A percentile compares a stretch with the other conserved stretches of the same genome.
These are phyloP conservation scores for Pichia nanzhaoensis DNA, from an alignment of 805 yeast genomes.

Conservation along the genomic window DNA sequence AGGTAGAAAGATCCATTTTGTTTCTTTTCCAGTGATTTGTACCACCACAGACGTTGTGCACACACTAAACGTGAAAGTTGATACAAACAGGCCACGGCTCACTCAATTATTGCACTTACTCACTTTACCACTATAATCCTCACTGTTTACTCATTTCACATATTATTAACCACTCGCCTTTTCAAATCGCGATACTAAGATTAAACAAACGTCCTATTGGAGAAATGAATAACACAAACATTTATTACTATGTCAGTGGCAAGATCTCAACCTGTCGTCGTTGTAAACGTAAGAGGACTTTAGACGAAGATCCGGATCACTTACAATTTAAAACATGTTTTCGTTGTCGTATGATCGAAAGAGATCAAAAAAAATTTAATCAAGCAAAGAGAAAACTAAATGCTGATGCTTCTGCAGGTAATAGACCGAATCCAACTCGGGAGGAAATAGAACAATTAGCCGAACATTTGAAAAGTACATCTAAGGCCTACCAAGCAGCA, in stretches of 20 bases:
- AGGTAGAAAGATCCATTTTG: background rate
- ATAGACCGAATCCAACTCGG: slow-evolving; percentile 15
- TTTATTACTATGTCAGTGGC: slow-evolving; percentile 24
- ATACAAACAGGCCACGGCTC: background rate
- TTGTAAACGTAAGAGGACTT: slow-evolving; percentile 49
- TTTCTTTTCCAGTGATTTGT: background rate
- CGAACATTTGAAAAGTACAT: slow-evolving; percentile 13
- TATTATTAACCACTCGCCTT: background rate
- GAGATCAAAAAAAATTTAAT: slow-evolving; percentile 32
- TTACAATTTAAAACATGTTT: slow-evolving; percentile 52
- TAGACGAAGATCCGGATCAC: slow-evolving; percentile 50
- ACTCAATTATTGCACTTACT: background rate
- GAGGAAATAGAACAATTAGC: slow-evolving; percentile 17
- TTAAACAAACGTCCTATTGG: no score
- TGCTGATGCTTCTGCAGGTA: slow-evolving; percentile 15
- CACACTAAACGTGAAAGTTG: background rate
- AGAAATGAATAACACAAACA: slow-evolving; percentile 5
- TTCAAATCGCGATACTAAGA: slow-evolving; percentile 3
- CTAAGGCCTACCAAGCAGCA: slow-evolving; percentile 9
- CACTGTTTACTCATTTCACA: background rate
- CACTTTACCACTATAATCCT: background rate
- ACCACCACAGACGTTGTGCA: background rate
- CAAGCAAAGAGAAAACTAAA: slow-evolving; percentile 21
- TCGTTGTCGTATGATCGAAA: slow-evolving; percentile 50
- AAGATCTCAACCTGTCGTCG: slow-evolving; percentile 44